phyloP scores from a whole-genome alignment of 2,329 filamentous ascomycete genomes.

The Fusarium veterinarium region DNA sequence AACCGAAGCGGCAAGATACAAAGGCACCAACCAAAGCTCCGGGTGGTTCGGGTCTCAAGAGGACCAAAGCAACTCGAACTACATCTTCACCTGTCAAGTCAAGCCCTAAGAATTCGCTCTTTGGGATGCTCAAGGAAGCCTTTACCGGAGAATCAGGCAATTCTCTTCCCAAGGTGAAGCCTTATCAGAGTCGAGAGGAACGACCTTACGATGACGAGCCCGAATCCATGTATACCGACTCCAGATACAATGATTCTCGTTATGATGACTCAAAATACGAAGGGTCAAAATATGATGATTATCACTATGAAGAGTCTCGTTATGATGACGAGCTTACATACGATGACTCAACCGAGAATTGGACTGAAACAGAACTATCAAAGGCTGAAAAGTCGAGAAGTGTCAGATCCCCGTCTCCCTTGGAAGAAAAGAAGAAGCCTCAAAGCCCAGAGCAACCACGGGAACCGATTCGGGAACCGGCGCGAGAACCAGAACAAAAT shows the following conservation, averaged over 20 bases:
- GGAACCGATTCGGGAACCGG: neutral
- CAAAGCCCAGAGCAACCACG: neutral
- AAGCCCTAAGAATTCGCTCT: constrained; percentile 61
- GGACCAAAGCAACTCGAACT: constrained; percentile 66
- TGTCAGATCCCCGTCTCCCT: constrained; percentile 32
- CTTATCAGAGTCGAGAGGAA: constrained; percentile 62
- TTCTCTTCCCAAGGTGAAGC: constrained; percentile 57
- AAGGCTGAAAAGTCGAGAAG: constrained; percentile 28
- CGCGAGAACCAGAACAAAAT: constrained; percentile 1
- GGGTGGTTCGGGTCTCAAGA: constrained; percentile 57
- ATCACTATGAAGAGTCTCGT: constrained; percentile 31
- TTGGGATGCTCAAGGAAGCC: constrained; percentile 70
- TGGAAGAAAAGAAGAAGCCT: constrained; percentile 37
- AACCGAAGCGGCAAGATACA: constrained; percentile 37
- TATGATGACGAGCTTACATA: constrained; percentile 37
- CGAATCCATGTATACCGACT: constrained; percentile 40
- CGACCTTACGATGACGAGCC: constrained; percentile 47
- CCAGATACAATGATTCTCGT: constrained; percentile 35
- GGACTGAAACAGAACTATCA: constrained; percentile 42
- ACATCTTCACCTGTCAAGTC: constrained; percentile 62
- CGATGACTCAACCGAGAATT: constrained; percentile 41
- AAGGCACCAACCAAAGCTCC: constrained; percentile 28
- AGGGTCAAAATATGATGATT: constrained; percentile 29
- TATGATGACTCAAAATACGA: constrained; percentile 35
- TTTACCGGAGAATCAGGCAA: constrained; percentile 71